Base-by-base conservation (phyloP, 108 stramenopile species). In the Skeletonema potamos region DNA sequence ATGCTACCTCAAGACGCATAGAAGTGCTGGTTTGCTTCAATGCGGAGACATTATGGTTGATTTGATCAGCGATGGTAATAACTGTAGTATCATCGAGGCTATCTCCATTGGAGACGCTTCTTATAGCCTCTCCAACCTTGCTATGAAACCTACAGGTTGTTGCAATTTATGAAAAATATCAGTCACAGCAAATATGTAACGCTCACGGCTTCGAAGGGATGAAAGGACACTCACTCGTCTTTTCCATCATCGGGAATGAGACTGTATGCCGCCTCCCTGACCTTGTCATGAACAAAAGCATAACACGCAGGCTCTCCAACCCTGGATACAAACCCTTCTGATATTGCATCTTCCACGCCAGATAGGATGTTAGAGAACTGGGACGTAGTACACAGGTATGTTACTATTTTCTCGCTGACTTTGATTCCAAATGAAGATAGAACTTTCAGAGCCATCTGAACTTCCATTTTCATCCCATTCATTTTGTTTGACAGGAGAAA, bases 211-310 rank as follows among this genome's bases (percentile, higher is more conserved):
- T n/a, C n/a, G n/a, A n/a, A 20, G 0, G 4, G 15, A 7, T 15
- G 6, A 48, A 11, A 48, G 46, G 46, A 24, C 20, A 48, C 46
- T 48, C 20, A 57, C 70, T 71, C 34, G 27, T 54, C 59, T 61
- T 71, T 71, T 28, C 71, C 74, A 22, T 59, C 58, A 3, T 79
- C 51, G 18, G 83, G 61, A 18, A 86, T 76, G 62, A 86, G 54
- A 15, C 69, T 76, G 57, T 86, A 86, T 4, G 85, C 85, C 22
- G 85, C 85, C 66, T 86, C 82, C 41, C 69, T 74, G 12, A 86
- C 66, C 51, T 68, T 74, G 55, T 86, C 85, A 51, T 84, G 85
- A 7, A 64, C 66, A 61, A 86, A 86, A 34, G 28, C 64, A 46
- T 68, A 80, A 18, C 36, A 37, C 30, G 66, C 22, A 33, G 33